Evolutionary conservation across 352 stramenopile genomes (phyloP), one percentile per base, ranked within the genome.

Genomic region (Globisporangium perplexum): DNA sequence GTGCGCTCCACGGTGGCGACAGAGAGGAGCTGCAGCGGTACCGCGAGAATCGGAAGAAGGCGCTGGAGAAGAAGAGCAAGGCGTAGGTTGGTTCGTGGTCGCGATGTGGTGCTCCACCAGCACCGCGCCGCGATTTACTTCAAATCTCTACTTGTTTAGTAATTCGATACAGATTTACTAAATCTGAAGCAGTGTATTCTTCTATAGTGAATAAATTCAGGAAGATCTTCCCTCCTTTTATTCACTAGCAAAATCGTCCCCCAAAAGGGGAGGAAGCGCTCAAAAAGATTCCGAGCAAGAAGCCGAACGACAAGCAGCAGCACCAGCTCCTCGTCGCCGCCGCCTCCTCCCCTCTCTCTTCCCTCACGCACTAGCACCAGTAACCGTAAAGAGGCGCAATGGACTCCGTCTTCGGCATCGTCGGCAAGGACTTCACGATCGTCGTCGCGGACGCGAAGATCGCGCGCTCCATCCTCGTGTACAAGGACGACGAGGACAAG

Each of bases 401-500:
- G 70, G 86, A 95, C 64, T 93, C 83, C 62, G 76, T 92, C 59
- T 94, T 95, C 61, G 86, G 86, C 50, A 81, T 95, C 68, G 86
- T 95, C 39, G 86, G 86, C 50, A 95, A 95, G 65, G 86, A 94
- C 61, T 97, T 96, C 66, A 88, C 96, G 64, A 75, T 97, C 57
- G 68, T 97, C 48, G 89, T 83, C 7, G 89, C 88, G 17, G 89
- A 97, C 72, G 84, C 79, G 57, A 95, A 96, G 62, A 86, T 95
- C 35, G 88, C 58, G 59, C 86, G 87, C 57, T 96, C 88, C 30
- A 96, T 97, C 60, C 70, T 97, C 48, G 88, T 97, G 47, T 97
- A 96, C 78, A 95, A 96, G 62, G 89, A 93, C 57, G 84, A 96
- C 55, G 80, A 96, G 68, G 89, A 97, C 65, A 97, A 97, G 76